These are phyloP conservation scores for Penicillium riverlandense DNA, from an alignment of 495 filamentous ascomycete genomes.

Conservation along the genomic window DNA sequence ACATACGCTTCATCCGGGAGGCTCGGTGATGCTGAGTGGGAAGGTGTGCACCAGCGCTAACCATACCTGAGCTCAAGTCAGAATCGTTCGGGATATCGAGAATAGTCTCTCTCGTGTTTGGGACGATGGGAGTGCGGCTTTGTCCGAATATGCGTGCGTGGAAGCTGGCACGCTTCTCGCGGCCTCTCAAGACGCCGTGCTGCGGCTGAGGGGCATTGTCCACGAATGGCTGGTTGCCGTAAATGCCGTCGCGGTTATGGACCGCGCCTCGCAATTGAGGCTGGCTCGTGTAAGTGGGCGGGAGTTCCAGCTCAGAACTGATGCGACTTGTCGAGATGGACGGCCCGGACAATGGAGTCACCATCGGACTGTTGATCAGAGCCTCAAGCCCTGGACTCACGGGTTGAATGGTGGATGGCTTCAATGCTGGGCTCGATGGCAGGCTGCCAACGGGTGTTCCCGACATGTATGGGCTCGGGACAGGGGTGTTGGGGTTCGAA, in stretches of 20 bases:
- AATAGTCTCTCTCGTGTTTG: neutral
- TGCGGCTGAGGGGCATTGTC: no score
- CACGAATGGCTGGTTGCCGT: neutral
- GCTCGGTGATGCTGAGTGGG: constrained; percentile 4
- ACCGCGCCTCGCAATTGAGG: neutral
- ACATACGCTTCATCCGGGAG: constrained; percentile 13
- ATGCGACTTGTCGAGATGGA: no score
- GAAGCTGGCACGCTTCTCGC: constrained; percentile 13
- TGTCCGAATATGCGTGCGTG: constrained; percentile 5
- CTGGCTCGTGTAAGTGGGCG: neutral
- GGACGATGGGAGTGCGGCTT: constrained; percentile 1
- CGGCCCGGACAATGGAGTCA: no score
- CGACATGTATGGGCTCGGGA: constrained; percentile 17
- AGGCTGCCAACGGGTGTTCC: constrained; percentile 9
- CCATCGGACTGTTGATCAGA: neutral
- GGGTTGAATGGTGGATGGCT: neutral
- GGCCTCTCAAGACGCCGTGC: neutral
- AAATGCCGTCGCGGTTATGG: constrained; percentile 2
- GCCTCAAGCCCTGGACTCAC: constrained; percentile 6
- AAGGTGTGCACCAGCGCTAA: neutral
- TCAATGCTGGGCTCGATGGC: constrained; percentile 7
- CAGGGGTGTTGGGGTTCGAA: constrained; percentile 52
- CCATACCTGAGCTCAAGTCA: neutral
- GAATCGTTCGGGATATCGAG: neutral
- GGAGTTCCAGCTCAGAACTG: no score